A percentile compares a stretch with the other conserved stretches of the same genome.
Conservation (phyloP, 2,329 filamentous ascomycete genomes). For the Cladophialophora exuberans region DNA sequence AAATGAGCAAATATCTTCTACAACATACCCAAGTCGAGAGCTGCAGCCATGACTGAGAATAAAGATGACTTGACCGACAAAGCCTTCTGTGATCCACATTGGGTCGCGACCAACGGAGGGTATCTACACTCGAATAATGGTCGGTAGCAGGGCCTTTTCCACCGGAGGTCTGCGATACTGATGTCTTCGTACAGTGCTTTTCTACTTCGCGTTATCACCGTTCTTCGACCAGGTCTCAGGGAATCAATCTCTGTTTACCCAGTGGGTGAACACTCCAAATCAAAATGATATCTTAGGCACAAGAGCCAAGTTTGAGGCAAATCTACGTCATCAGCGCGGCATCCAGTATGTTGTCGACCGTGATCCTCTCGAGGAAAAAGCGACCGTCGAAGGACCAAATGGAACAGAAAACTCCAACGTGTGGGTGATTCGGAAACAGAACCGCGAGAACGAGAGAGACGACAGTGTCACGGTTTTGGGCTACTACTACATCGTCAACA, state of each 20-base stretch:
- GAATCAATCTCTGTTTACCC: constrained; percentile 60
- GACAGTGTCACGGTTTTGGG: constrained; percentile 58
- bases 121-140: constrained; percentile 35
- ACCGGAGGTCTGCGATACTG: constrained; percentile 1
- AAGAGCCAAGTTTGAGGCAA: constrained; percentile 59
- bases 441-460: constrained; percentile 43
- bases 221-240: constrained; percentile 66
- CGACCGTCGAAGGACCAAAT: constrained; percentile 43
- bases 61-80: constrained; percentile 31
- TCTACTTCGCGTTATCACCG: constrained; percentile 65
- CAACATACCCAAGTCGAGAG: not conserved
- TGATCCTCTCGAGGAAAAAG: constrained; percentile 56
- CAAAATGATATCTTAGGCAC: constrained; percentile 56
- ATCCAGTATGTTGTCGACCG: constrained; percentile 63
- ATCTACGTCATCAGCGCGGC: constrained; percentile 58
- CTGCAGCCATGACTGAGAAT: constrained; percentile 23
- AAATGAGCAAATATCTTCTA: constrained; percentile 16
- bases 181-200: constrained; percentile 52
- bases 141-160: constrained; percentile 6
- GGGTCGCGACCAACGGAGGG: constrained; percentile 31
- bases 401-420: constrained; percentile 52
- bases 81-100: constrained; percentile 30
- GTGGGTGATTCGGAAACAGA: constrained; percentile 66
- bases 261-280: constrained; percentile 52
- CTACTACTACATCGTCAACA: constrained; percentile 65